Percentiles rank a stretch among this genome's conserved stretches.
These are phyloP conservation scores for Orbilia oligospora DNA, from an alignment of 2,329 filamentous ascomycete species.

Conservation along the genomic window DNA sequence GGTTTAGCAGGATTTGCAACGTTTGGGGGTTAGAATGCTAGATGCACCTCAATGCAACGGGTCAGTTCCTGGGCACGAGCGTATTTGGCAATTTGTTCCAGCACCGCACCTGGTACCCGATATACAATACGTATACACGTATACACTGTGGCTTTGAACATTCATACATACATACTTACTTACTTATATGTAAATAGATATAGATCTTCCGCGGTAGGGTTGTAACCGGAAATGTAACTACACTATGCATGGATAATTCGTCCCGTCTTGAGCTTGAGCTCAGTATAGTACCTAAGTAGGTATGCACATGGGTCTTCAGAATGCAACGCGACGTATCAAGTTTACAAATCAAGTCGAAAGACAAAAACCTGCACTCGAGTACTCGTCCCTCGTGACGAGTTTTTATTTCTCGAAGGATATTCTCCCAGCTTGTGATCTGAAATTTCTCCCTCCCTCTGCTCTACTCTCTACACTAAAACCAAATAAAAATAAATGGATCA, in stretches of 20 bases:
- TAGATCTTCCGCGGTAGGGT: background rate
- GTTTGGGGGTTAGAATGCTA: slow-evolving; percentile 5
- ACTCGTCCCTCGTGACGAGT: background rate
- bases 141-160: background rate
- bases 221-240: background rate
- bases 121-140: background rate
- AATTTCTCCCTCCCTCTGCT: too few species aligned
- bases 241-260: background rate
- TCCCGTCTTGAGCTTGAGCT: background rate
- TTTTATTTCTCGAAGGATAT: background rate
- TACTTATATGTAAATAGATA: too few species aligned
- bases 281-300: too few species aligned
- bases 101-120: background rate
- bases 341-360: slow-evolving; percentile 7
- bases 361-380: background rate
- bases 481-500: background rate
- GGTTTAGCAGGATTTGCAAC: too few species aligned
- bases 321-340: slow-evolving; percentile 11
- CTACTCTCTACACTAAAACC: too few species aligned
- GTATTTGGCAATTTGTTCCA: slow-evolving; percentile 16
- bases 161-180: background rate
- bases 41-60: background rate
- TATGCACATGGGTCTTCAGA: background rate
- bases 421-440: too few species aligned
- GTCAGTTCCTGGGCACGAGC: slow-evolving; percentile 1